These are phyloP conservation scores for Colletotrichum plurivorum DNA, from an alignment of 2,329 filamentous ascomycete genomes.

Conservation along the genomic window DNA sequence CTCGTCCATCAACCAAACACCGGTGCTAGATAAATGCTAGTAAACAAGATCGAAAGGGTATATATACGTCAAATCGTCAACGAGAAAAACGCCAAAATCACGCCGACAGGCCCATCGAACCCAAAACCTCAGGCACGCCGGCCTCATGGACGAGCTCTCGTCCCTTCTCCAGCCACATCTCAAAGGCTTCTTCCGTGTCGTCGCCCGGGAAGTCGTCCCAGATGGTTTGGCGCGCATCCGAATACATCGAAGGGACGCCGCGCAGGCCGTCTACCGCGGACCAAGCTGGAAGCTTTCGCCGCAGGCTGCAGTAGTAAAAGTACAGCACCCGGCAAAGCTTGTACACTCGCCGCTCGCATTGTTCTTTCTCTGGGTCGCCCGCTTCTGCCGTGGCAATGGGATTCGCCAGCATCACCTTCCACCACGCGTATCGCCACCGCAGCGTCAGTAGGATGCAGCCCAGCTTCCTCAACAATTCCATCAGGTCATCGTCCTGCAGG, in stretches of 20 bases:
- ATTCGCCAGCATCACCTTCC: constrained; percentile 55
- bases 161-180: constrained; percentile 55
- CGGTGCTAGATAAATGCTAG: not conserved
- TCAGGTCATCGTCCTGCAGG: constrained; percentile 48
- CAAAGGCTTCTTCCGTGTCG: constrained; percentile 54
- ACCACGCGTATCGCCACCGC: constrained; percentile 61
- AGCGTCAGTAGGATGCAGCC: constrained; percentile 51
- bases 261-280: constrained; percentile 50
- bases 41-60: not conserved
- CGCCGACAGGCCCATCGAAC: constrained; percentile 4
- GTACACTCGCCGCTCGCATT: constrained; percentile 55
- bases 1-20: not conserved
- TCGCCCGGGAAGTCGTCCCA: constrained; percentile 59
- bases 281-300: constrained; percentile 57
- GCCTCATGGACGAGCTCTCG: constrained; percentile 55
- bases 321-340: constrained; percentile 59
- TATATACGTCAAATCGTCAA: not conserved
- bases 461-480: constrained; percentile 26
- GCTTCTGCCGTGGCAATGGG: constrained; percentile 45
- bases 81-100: not conserved
- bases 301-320: constrained; percentile 59
- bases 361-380: constrained; percentile 53
- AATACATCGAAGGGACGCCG: constrained; percentile 56
- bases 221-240: constrained; percentile 54
- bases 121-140: constrained; percentile 47